Evolutionary conservation across 192 early-diverging fungal genomes (phyloP), one percentile per base, ranked within the genome.

Genomic region (Backusella sp.): DNA sequence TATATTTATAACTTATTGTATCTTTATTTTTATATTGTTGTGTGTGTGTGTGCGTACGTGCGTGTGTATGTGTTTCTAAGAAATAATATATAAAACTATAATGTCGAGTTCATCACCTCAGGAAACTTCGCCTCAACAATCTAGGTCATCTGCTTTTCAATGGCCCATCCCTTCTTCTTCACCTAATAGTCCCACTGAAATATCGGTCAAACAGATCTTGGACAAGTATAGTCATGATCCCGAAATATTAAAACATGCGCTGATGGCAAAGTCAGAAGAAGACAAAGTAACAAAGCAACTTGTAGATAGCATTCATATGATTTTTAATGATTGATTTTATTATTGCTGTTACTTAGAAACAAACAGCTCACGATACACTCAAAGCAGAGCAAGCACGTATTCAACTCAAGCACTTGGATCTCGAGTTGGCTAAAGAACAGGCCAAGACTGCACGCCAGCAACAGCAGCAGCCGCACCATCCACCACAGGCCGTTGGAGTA

Each of bases 351-450:
- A 21, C 36, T 41, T 80, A 81, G 79, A 76, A 70, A 74, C 75
- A 73, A 73, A 68, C 79, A 19, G 79, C 79, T 21, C 62, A 71
- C 32, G 80, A 81, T 44, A 70, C 37, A 21, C 52, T 81, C 0
- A 74, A 74, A 66, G 21, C 59, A 14, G 80, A 81, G 66, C 73
- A 77, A 49, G 76, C 76, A 35, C 76, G 80, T 15, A 81, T 81
- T 35, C 80, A 77, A 28, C 69, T 81, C 5, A 73, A 74, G 28
- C 68, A 77, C 3, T 66, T 81, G 80, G 80, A 81, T 34, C 19
- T 81, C 26, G 80, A 81, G 41, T 30, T 75, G n/a, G 39, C 74
- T 15, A 73, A 73, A 44, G 75, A 76, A 66, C 79, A 80, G 53
- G 59, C 39, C 7, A 71, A 75, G 21, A 23, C 59, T 44, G 34